These are phyloP conservation scores for Cyclotella kingstonii DNA, from an alignment of 108 stramenopile species.

Conservation along the genomic window DNA sequence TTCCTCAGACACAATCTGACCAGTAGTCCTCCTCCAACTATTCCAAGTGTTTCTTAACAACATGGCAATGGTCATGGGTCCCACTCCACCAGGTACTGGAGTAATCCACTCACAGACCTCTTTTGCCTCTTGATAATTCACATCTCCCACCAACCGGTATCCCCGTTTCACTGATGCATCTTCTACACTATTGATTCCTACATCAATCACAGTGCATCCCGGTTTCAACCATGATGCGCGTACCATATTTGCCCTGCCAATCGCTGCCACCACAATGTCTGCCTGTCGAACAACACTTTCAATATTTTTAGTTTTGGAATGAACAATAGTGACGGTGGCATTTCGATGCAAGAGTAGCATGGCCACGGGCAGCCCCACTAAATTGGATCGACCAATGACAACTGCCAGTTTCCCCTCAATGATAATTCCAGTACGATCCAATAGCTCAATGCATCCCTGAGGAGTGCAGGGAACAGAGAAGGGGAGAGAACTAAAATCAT, in stretches of 20 bases:
- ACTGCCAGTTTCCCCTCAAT: constrained; percentile 93
- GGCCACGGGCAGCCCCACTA: constrained; percentile 93
- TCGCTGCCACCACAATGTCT: constrained; percentile 97
- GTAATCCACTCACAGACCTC: constrained; percentile 86
- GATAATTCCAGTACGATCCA: constrained; percentile 81
- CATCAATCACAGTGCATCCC: constrained; percentile 97
- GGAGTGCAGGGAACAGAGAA: constrained; percentile 86
- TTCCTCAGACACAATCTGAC: neutral
- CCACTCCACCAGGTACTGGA: constrained; percentile 98
- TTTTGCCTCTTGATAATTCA: constrained; percentile 75
- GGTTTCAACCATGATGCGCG: constrained; percentile 91
- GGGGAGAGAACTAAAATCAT: constrained; percentile 51
- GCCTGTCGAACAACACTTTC: constrained; percentile 67
- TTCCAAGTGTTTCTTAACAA: constrained; percentile 92
- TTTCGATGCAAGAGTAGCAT: constrained; percentile 86
- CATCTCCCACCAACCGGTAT: constrained; percentile 95
- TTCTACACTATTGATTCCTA: constrained; percentile 96
- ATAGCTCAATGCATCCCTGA: constrained; percentile 93
- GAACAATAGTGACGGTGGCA: constrained; percentile 95
- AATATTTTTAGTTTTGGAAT: constrained; percentile 85
- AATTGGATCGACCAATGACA: constrained; percentile 89
- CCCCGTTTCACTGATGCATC: constrained; percentile 65
- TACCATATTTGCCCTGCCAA: constrained; percentile 88
- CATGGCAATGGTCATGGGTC: constrained; percentile 99
- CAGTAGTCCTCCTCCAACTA: constrained; percentile 52